Conservation (phyloP, 1,284 basidiomycete genomes). For the Trichosporon inkin region DNA sequence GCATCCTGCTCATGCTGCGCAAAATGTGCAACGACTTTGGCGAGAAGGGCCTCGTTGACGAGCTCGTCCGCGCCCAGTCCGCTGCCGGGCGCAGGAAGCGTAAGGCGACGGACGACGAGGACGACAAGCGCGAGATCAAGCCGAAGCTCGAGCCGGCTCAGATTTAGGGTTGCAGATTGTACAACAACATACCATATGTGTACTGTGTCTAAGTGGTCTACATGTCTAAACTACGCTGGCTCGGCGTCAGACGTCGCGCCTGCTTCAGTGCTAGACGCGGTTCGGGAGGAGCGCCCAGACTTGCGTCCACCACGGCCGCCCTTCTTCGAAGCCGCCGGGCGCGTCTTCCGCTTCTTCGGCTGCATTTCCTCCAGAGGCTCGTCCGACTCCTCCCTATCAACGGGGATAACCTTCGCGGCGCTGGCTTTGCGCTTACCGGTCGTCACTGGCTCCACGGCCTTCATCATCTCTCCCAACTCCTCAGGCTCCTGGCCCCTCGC, state of each 20-base stretch:
- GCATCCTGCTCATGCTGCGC: slow-evolving; percentile 14
- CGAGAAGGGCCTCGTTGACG: background rate
- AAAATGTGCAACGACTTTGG: slow-evolving; percentile 8
- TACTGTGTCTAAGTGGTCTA: slow-evolving; percentile 4
- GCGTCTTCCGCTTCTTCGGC: slow-evolving; percentile 3
- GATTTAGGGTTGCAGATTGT: background rate
- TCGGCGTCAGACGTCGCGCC: background rate
- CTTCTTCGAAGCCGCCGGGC: background rate
- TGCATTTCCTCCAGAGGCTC: background rate
- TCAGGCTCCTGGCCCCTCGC: slow-evolving; percentile 28
- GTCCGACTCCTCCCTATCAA: background rate
- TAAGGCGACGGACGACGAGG: background rate
- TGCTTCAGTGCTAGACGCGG: background rate
- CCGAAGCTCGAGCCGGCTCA: background rate
- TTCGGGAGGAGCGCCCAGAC: background rate
- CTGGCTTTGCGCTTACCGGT: slow-evolving; percentile 37
- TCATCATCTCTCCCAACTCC: slow-evolving; percentile 46
- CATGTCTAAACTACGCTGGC: background rate
- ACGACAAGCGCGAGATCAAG: background rate
- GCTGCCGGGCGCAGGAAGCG: background rate
- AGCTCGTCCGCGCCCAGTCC: background rate
- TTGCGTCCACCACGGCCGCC: background rate
- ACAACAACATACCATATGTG: background rate
- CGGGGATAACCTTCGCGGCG: background rate
- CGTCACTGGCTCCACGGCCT: slow-evolving; percentile 37